These are phyloP conservation scores for Cryphonectria carpinicola DNA, from an alignment of 2,329 filamentous ascomycete genomes.

Conservation along the genomic window DNA sequence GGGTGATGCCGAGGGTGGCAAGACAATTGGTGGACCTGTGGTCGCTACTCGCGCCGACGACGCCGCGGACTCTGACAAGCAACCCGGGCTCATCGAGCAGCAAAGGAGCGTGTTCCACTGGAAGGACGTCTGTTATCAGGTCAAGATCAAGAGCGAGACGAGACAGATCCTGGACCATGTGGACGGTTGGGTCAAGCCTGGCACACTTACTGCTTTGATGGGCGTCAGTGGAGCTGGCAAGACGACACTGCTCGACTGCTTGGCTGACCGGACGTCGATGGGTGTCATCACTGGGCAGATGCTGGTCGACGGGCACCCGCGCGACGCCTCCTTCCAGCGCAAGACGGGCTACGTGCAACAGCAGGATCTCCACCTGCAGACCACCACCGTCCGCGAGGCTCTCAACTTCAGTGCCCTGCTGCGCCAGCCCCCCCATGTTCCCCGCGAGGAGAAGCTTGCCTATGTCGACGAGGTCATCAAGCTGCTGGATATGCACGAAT, in stretches of 20 bases:
- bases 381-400: slow-evolving; percentile 68
- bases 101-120: slow-evolving; percentile 30
- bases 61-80: slow-evolving; percentile 41
- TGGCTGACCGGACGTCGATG: slow-evolving; percentile 72
- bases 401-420: slow-evolving; percentile 67
- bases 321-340: slow-evolving; percentile 67
- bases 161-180: slow-evolving; percentile 28
- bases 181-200: slow-evolving; percentile 30
- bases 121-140: slow-evolving; percentile 30
- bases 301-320: slow-evolving; percentile 65
- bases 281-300: slow-evolving; percentile 72
- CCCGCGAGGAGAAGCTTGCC: slow-evolving; percentile 63
- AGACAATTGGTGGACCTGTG: slow-evolving; percentile 51
- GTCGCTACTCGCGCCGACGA: slow-evolving; percentile 50
- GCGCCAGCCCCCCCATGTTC: slow-evolving; percentile 62
- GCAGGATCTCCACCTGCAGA: slow-evolving; percentile 68
- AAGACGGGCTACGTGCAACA: slow-evolving; percentile 73
- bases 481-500: slow-evolving; percentile 67
- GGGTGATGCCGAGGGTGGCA: slow-evolving; percentile 60
- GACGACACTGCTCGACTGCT: slow-evolving; percentile 71
- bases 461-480: slow-evolving; percentile 72
- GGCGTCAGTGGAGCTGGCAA: slow-evolving; percentile 73
- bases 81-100: slow-evolving; percentile 32
- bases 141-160: slow-evolving; percentile 29
- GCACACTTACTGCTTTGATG: slow-evolving; percentile 31